These are phyloP conservation scores for Globisporangium carolinianum DNA, from an alignment of 352 stramenopile species.

Conservation along the genomic window DNA sequence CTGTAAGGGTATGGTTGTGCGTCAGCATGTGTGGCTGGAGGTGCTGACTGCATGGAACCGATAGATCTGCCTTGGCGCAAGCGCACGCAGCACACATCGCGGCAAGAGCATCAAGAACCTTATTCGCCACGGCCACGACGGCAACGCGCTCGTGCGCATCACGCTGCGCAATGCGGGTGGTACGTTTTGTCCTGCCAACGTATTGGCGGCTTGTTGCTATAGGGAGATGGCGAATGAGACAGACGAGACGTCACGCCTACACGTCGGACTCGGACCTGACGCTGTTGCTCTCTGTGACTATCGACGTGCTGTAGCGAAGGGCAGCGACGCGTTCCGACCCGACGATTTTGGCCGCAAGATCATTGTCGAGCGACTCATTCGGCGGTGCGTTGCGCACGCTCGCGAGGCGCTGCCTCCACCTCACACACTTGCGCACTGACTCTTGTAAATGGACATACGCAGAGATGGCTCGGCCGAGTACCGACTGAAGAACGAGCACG, in stretches of 20 bases:
- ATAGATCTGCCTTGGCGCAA: constrained; percentile 94
- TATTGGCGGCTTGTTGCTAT: neutral
- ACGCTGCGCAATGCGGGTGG: constrained; percentile 88
- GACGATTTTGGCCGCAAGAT: constrained; percentile 92
- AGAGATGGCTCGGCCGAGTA: constrained; percentile 73
- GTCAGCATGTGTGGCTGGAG: constrained; percentile 13
- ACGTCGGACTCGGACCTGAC: neutral
- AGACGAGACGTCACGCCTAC: too few species aligned
- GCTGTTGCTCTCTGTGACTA: neutral
- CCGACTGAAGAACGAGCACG: constrained; percentile 52
- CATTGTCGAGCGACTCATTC: constrained; percentile 90
- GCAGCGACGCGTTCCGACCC: constrained; percentile 86
- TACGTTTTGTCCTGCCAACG: neutral
- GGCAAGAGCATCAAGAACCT: constrained; percentile 94
- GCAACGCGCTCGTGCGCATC: constrained; percentile 87
- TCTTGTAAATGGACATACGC: neutral
- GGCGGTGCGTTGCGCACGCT: constrained; percentile 18
- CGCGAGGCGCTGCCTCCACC: too few species aligned
- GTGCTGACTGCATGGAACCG: neutral
- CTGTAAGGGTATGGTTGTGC: neutral
- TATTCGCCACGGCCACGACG: constrained; percentile 89
- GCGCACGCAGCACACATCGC: constrained; percentile 89
- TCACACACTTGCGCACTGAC: too few species aligned
- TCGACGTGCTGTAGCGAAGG: constrained; percentile 18
- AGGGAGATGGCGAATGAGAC: too few species aligned